phyloP scores from a whole-genome alignment of 805 yeast species.

The Candida morakotiae region DNA sequence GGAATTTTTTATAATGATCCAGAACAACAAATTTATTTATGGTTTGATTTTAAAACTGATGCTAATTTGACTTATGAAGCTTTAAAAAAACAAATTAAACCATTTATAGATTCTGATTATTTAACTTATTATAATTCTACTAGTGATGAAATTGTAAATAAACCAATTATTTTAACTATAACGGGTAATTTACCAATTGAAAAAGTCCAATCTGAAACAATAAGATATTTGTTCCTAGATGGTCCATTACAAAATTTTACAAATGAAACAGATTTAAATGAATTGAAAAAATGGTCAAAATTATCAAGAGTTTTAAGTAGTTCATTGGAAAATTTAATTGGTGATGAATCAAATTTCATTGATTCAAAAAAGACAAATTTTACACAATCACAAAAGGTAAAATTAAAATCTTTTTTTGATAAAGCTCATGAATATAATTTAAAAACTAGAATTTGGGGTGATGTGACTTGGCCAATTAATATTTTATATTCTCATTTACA shows the following conservation, averaged over 20 bases:
- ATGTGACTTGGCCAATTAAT: constrained; percentile 59
- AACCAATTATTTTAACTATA: constrained; percentile 59
- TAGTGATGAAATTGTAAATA: constrained; percentile 30
- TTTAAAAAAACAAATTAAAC: constrained; percentile 42
- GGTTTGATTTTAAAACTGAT: constrained; percentile 61
- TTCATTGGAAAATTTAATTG: constrained; percentile 31
- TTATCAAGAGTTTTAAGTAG: constrained; percentile 41
- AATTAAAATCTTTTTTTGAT: constrained; percentile 23
- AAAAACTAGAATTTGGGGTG: constrained; percentile 67
- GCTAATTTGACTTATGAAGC: constrained; percentile 45
- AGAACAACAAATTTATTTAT: constrained; percentile 51
- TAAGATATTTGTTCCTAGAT: constrained; percentile 46
- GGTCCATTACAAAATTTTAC: constrained; percentile 42
- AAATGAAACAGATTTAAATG: constrained; percentile 17
- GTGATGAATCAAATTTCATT: constrained; percentile 7
- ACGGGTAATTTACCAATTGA: constrained; percentile 63
- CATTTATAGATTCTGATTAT: constrained; percentile 46
- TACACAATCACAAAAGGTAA: constrained; percentile 23
- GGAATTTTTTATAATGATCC: constrained; percentile 42
- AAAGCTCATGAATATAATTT: constrained; percentile 49
- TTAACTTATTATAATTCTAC: constrained; percentile 45
- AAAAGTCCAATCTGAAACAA: constrained; percentile 17
- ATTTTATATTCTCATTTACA: constrained; percentile 45
- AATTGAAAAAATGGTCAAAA: constrained; percentile 19
- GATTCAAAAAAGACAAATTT: constrained; percentile 18